These are phyloP conservation scores for Tricharina praecox DNA, from an alignment of 495 filamentous ascomycete species.

Conservation along the genomic window DNA sequence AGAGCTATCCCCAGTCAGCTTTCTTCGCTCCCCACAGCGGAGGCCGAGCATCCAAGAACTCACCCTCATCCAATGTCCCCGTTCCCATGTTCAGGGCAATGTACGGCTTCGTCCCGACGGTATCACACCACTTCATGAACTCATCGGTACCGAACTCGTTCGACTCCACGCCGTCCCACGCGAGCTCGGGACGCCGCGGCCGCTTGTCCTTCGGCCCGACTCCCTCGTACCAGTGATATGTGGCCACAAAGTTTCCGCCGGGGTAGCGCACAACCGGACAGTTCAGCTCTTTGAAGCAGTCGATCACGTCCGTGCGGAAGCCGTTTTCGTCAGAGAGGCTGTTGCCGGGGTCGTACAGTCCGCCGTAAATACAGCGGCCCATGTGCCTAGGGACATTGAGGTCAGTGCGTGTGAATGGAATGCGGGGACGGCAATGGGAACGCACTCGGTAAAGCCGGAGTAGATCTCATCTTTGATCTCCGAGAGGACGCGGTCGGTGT, in stretches of 20 bases:
- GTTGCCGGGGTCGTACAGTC: slow-evolving; percentile 60
- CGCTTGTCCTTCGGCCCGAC: slow-evolving; percentile 52
- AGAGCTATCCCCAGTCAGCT: slow-evolving; percentile 32
- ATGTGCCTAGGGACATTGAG: slow-evolving; percentile 55
- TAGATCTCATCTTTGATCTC: slow-evolving; percentile 60
- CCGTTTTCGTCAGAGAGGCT: slow-evolving; percentile 54
- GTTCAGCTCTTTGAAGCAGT: slow-evolving; percentile 48
- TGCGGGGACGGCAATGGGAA: slow-evolving; percentile 6
- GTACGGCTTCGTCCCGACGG: slow-evolving; percentile 54
- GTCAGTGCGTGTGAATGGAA: background rate
- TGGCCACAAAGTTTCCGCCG: slow-evolving; percentile 64
- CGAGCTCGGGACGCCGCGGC: slow-evolving; percentile 49
- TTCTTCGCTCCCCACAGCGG: background rate
- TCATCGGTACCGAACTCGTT: slow-evolving; percentile 72
- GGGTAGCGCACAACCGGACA: slow-evolving; percentile 64
- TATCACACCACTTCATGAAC: slow-evolving; percentile 62
- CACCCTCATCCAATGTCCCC: slow-evolving; percentile 55
- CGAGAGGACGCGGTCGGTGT: slow-evolving; percentile 41
- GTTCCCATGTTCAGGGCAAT: slow-evolving; percentile 63
- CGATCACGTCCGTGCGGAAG: slow-evolving; percentile 58
- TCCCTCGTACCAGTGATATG: slow-evolving; percentile 70
- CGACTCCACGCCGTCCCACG: slow-evolving; percentile 56
- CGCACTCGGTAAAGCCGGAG: slow-evolving; percentile 59
- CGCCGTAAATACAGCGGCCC: slow-evolving; percentile 72
- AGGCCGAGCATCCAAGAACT: background rate